phyloP scores from a whole-genome alignment of 2,329 filamentous ascomycete species.

The Myriosclerotinia scirpicola region DNA sequence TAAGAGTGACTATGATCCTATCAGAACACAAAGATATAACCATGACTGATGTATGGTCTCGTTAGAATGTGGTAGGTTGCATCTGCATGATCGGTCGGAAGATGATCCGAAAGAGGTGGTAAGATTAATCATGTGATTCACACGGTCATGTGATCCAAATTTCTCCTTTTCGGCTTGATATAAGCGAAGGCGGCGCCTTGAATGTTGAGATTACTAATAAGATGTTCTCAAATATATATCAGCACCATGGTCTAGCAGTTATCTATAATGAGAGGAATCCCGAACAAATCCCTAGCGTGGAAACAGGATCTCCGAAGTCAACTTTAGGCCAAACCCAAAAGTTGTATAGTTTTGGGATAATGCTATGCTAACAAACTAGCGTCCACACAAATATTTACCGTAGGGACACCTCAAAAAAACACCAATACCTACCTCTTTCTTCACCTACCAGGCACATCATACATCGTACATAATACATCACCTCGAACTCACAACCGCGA shows the following conservation, averaged over 20 bases:
- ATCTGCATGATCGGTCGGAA: slow-evolving; percentile 5
- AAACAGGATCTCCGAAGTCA: not conserved
- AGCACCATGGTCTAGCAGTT: rapidly evolving
- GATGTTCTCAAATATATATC: not conserved
- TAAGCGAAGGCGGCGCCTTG: slow-evolving; percentile 5
- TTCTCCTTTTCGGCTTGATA: slow-evolving; percentile 4
- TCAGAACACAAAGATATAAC: not conserved
- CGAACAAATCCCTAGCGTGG: not conserved
- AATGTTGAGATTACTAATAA: not conserved
- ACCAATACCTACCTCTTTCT: not conserved
- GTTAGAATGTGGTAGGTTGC: not conserved
- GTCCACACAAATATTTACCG: not conserved
- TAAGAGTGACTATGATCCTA: not conserved
- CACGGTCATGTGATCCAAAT: not conserved
- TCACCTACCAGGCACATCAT: not conserved
- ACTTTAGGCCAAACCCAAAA: not conserved
- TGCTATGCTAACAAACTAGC: not conserved
- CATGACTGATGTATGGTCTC: not conserved
- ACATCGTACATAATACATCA: too few species aligned
- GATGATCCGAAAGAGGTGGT: slow-evolving; percentile 6
- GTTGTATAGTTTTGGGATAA: not conserved
- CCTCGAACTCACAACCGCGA: not conserved
- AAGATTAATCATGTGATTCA: not conserved
- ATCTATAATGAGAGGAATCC: not conserved
- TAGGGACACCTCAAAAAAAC: not conserved